Evolutionary conservation across 805 yeast genomes (phyloP).

Genomic region (Diddensiella caesifluorescens): DNA sequence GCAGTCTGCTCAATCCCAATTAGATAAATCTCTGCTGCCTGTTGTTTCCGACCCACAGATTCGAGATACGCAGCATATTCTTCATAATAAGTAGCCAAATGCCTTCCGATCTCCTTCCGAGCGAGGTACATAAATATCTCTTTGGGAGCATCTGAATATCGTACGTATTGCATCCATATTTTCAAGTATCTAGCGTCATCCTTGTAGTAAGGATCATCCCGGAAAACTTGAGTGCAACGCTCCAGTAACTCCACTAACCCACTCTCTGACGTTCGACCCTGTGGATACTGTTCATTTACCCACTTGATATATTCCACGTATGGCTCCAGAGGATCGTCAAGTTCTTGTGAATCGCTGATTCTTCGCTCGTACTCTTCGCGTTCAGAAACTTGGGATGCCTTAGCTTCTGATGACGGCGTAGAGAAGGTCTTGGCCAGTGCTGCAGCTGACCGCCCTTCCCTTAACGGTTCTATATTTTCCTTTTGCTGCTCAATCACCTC

Average conservation of each 20-base stretch:
- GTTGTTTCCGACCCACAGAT: slow-evolving; percentile 38
- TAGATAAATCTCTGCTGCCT: slow-evolving; percentile 56
- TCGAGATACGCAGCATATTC: slow-evolving; percentile 67
- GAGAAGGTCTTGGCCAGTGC: slow-evolving; percentile 45
- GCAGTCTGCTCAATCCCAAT: slow-evolving; percentile 58
- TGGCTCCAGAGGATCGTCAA: slow-evolving; percentile 80
- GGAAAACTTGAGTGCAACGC: slow-evolving; percentile 62
- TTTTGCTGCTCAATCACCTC: slow-evolving; percentile 55
- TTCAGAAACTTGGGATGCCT: slow-evolving; percentile 29
- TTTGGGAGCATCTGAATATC: slow-evolving; percentile 60
- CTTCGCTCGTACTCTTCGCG: slow-evolving; percentile 45
- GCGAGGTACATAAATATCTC: slow-evolving; percentile 68
- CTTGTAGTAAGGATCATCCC: slow-evolving; percentile 60
- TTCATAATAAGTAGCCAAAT: slow-evolving; percentile 69
- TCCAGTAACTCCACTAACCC: slow-evolving; percentile 64
- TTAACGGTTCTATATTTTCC: slow-evolving; percentile 48
- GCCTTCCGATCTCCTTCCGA: slow-evolving; percentile 63
- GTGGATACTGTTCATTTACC: slow-evolving; percentile 54
- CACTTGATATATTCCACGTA: slow-evolving; percentile 72
- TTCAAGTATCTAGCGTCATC: slow-evolving; percentile 77
- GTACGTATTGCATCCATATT: slow-evolving; percentile 77
- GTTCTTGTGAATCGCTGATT: slow-evolving; percentile 43
- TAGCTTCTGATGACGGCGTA: slow-evolving; percentile 8
- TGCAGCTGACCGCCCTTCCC: slow-evolving; percentile 63
- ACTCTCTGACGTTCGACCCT: slow-evolving; percentile 56